Percentiles rank a stretch among this genome's conserved stretches.
Evolutionary conservation across 1,284 basidiomycete genomes (phyloP).

Genomic region (Sporisorium scitamineum): DNA sequence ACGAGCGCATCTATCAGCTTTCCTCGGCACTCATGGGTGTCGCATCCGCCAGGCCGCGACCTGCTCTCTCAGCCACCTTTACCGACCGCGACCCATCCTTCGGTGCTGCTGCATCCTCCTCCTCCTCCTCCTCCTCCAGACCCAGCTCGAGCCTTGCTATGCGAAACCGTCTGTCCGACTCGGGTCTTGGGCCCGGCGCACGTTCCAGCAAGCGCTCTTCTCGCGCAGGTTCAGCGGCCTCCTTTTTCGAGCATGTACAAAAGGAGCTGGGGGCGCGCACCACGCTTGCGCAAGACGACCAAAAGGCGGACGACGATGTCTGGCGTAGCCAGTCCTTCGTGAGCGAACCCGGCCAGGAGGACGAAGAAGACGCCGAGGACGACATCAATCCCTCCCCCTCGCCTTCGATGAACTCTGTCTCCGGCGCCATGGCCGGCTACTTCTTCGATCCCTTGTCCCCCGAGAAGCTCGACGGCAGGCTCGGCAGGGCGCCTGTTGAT

Average conservation of each 20-base stretch:
- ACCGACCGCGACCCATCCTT: conserved; percentile 19
- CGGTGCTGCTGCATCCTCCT: conserved; percentile 24
- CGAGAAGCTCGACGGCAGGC: conserved; percentile 38
- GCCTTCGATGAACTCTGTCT: conserved; percentile 37
- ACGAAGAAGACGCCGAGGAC: conserved; percentile 18
- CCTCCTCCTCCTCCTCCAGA: conserved; percentile 23
- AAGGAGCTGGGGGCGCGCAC: conserved; percentile 27
- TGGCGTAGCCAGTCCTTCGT: neutral
- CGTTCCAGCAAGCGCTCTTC: conserved; percentile 31
- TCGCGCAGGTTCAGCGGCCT: conserved; percentile 31
- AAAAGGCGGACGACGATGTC: neutral
- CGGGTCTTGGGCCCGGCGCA: neutral
- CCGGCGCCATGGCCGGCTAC: conserved; percentile 56
- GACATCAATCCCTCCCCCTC: conserved; percentile 49
- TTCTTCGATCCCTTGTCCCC: conserved; percentile 64
- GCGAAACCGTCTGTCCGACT: conserved; percentile 32
- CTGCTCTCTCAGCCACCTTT: conserved; percentile 34
- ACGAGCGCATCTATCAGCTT: conserved; percentile 41
- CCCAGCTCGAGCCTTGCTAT: conserved; percentile 25
- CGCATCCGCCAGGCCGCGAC: conserved; percentile 19
- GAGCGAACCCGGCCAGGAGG: conserved; percentile 2
- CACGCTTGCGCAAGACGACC: conserved; percentile 2
- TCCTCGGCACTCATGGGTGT: conserved; percentile 30
- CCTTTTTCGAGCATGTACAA: conserved; percentile 43
- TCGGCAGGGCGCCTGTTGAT: conserved; percentile 28